Percentiles rank a stretch among this genome's conserved stretches.
These are phyloP conservation scores for Xylariaceae sp. DNA, from an alignment of 2,329 filamentous ascomycete species.

Conservation along the genomic window DNA sequence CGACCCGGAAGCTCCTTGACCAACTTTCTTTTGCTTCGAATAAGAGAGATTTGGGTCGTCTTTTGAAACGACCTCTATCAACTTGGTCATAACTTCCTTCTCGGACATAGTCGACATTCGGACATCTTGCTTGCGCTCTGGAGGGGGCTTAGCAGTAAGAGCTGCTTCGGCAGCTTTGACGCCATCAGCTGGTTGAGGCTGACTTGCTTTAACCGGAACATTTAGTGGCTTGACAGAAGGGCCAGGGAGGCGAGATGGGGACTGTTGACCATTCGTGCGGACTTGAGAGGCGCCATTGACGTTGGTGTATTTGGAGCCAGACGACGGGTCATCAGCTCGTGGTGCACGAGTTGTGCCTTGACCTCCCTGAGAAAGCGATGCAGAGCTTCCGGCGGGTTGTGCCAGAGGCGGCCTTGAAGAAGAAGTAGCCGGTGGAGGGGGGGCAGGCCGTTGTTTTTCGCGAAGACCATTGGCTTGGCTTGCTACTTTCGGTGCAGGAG, in stretches of 20 bases:
- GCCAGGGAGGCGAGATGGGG: constrained; percentile 49
- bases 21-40: constrained; percentile 99
- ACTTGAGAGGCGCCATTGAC: constrained; percentile 46
- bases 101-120: constrained; percentile 99
- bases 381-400: constrained; percentile 42
- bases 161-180: constrained; percentile 88
- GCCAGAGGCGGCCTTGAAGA: constrained; percentile 43
- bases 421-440: constrained; percentile 53
- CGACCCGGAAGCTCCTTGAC: constrained; percentile 93
- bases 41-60: constrained; percentile 93
- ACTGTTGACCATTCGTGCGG: constrained; percentile 43
- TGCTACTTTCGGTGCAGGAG: constrained; percentile 62
- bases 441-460: constrained; percentile 71
- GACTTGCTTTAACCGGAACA: constrained; percentile 60
- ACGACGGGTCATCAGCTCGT: constrained; percentile 43
- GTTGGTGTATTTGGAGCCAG: constrained; percentile 54
- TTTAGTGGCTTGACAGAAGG: constrained; percentile 74
- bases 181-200: constrained; percentile 53
- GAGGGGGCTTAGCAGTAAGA: constrained; percentile 72
- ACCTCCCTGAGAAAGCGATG: constrained; percentile 34
- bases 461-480: constrained; percentile 51
- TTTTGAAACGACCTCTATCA: constrained; percentile 91
- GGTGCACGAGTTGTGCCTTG: constrained; percentile 39
- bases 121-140: constrained; percentile 81
- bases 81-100: constrained; percentile 90